Base-by-base conservation (phyloP, 306 rosid species). In the Citrullus mucosospermus region DNA sequence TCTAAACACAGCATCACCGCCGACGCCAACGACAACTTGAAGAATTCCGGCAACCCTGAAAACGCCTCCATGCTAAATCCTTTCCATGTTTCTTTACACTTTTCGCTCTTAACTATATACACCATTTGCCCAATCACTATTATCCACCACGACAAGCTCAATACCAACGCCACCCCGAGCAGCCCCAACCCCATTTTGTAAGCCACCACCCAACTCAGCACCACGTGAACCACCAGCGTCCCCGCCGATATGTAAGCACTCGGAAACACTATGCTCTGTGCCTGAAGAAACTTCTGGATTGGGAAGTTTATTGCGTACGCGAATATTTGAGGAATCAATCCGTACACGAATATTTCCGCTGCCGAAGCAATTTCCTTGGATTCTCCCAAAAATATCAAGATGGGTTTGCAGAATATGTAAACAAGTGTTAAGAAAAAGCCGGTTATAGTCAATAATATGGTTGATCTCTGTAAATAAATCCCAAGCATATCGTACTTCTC, bases 1-100 rank as follows among this genome's bases (percentile, higher is more conserved):
- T 92, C 97, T 82, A 92, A 83, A 18, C 97, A 92, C 57, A 90
- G 75, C 97, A 92, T 92, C 54, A 90, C 93, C 0, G 97, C 97
- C 6, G 95, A 92, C 0, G 89, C 88, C 0, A 81, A 58, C 4
- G 97, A 92, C 6, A 92, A n/a, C 79, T 85, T 90, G 16, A 86
- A 9, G 71, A 90, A 92, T 22, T 15, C 82, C 82, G 83, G 66
- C 1, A 92, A 56, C 25, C 89, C 92, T 22, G 82, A 46, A 53
- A 92, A 88, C 0, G 97, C 93, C 75, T 77, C 10, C 85, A 0
- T 0, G 2, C 11, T 84, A 6, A 90, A 69, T 22, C 95, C 95
- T 2, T 2, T 77, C 97, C 97, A 92, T 0, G 97, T 88, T 8
- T 67, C 15, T 60, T 74, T 76, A 36, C 92, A 92, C 48, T 5